phyloP scores from a whole-genome alignment of 768 basidiomycete species.

The Pisolithus tinctorius region DNA sequence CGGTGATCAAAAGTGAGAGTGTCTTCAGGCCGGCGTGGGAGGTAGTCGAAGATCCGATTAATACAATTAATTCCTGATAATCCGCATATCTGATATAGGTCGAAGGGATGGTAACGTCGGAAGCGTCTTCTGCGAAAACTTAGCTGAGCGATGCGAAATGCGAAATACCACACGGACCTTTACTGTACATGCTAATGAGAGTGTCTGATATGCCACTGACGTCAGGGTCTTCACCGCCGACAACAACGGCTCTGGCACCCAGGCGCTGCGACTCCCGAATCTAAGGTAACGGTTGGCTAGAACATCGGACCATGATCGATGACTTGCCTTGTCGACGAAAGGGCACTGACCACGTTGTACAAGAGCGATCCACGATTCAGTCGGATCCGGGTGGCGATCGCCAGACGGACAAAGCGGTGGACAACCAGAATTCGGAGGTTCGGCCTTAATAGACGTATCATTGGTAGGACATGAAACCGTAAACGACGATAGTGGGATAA shows the following conservation, averaged over 20 bases:
- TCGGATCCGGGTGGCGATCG: slow-evolving; percentile 46
- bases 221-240: slow-evolving; percentile 75
- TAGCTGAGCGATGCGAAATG: slow-evolving; percentile 1
- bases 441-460: slow-evolving; percentile 6
- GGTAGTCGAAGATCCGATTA: slow-evolving; percentile 70
- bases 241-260: slow-evolving; percentile 86
- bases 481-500: slow-evolving; percentile 64
- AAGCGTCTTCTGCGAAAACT: slow-evolving; percentile 60
- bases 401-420: slow-evolving; percentile 59
- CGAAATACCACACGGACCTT: slow-evolving; percentile 43
- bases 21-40: slow-evolving; percentile 74
- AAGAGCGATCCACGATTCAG: slow-evolving; percentile 84
- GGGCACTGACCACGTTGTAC: slow-evolving; percentile 87
- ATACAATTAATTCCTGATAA: slow-evolving; percentile 59
- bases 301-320: slow-evolving; percentile 19
- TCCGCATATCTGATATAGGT: slow-evolving; percentile 86
- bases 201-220: slow-evolving; percentile 62
- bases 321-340: slow-evolving; percentile 76
- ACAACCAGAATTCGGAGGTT: slow-evolving; percentile 49
- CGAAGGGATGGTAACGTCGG: slow-evolving; percentile 76
- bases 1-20: slow-evolving; percentile 68
- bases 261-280: slow-evolving; percentile 57
- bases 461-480: slow-evolving; percentile 43
- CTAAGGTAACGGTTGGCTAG: slow-evolving; percentile 6
- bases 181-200: slow-evolving; percentile 88